Base-by-base conservation (phyloP, 2,329 filamentous ascomycete species). In the Diaporthe citri region DNA sequence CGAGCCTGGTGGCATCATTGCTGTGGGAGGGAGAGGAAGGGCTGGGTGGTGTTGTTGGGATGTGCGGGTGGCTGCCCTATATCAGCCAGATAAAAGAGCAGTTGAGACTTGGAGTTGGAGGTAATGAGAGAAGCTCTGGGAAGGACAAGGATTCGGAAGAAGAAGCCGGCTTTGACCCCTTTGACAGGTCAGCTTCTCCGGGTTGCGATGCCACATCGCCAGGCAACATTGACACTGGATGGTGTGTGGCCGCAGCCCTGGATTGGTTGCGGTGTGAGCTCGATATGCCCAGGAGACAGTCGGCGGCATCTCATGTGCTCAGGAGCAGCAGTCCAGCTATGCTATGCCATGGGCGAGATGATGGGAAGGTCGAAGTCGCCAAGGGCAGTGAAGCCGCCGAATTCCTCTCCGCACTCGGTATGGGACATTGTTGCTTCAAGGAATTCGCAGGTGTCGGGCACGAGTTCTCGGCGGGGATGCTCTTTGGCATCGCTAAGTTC, bases 41-140 rank as follows among this genome's bases (percentile, higher is more conserved):
- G 22, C 74, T 88, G 43, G 86, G 81, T 0, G 87, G 79, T 0
- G 77, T 81, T 17, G 79, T 87, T 9, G 85, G 84, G 0, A 85
- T 89, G 84, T 86, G 86, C 73, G 86, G 86, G 0, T 88, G 83
- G 78, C 77, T 89, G 71, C 87, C 88, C 0, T 84, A 87, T 75
- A 78, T 79, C n/a, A 79, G 79, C 28, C 75, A 76, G 13, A 74
- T 87, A 72, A 76, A 6, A 41, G 64, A 4, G 17, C 60, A 48
- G 17, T 4, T 28, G 22, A 7, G 1, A 43, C 15, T 7, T 4
- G 28, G 43, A 80, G 64, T 78, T 77, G 0, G 41, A 66, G 6
- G 43, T 80, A 25, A 78, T 3, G 75, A 60, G 20, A 46, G 12
- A 1, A 55, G 56, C 6, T 25, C 43, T 15, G 28, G 52, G 22